phyloP scores from a whole-genome alignment of 495 filamentous ascomycete species.

The Neurospora hispaniola region DNA sequence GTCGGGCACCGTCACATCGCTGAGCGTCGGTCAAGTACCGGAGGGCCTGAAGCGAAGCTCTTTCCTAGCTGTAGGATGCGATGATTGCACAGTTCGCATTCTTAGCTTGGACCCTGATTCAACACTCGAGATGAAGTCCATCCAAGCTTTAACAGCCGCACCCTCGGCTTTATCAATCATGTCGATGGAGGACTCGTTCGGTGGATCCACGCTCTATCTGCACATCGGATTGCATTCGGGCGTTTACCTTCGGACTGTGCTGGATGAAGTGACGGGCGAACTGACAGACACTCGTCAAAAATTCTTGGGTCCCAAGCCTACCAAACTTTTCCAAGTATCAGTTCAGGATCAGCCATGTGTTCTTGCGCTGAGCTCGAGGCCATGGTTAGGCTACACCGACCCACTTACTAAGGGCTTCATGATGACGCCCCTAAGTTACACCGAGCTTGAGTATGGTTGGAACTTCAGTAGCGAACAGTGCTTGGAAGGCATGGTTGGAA shows the following conservation, averaged over 20 bases:
- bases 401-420: conserved; percentile 73
- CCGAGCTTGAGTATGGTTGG: conserved; percentile 85
- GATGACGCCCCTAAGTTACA: conserved; percentile 83
- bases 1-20: conserved; percentile 87
- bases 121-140: conserved; percentile 81
- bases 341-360: conserved; percentile 81
- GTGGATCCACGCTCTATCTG: conserved; percentile 73
- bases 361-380: conserved; percentile 76
- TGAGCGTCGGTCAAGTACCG: conserved; percentile 89
- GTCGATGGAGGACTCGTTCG: conserved; percentile 77
- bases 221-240: conserved; percentile 95
- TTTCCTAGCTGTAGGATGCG: conserved; percentile 91
- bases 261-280: conserved; percentile 92
- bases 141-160: conserved; percentile 83
- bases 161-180: conserved; percentile 89
- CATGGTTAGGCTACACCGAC: conserved; percentile 89
- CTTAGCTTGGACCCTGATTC: conserved; percentile 82
- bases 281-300: conserved; percentile 88
- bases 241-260: conserved; percentile 84
- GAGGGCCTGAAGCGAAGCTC: conserved; percentile 76
- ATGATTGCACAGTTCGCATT: conserved; percentile 91
- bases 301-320: conserved; percentile 81
- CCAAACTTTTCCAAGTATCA: conserved; percentile 75
- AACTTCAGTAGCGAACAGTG: conserved; percentile 93
- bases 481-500: conserved; percentile 88